phyloP scores from a whole-genome alignment of 2,329 filamentous ascomycete species.

The Lachnellula cervina region DNA sequence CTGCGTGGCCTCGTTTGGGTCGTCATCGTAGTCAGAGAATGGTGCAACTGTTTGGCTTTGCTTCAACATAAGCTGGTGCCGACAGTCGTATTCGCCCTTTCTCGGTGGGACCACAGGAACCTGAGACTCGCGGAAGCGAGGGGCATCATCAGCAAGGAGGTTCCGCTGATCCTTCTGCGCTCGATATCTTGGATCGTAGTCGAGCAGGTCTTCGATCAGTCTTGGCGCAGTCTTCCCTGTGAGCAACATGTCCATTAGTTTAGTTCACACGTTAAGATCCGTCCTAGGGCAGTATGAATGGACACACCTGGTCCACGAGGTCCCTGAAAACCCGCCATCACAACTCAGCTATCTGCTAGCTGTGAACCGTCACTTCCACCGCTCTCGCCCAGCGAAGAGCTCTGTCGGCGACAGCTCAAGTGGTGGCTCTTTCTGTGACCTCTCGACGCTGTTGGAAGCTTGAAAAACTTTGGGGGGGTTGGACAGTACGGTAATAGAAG shows the following conservation, averaged over 20 bases:
- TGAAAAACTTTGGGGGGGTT: background rate
- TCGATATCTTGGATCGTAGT: constrained; percentile 37
- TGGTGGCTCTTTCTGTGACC: background rate
- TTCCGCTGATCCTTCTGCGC: constrained; percentile 33
- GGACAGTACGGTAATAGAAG: background rate
- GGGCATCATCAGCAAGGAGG: constrained; percentile 53
- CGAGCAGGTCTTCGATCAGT: constrained; percentile 40
- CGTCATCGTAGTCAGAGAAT: constrained; percentile 33
- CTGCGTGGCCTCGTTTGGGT: constrained; percentile 35
- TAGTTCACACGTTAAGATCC: background rate
- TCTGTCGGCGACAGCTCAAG: background rate
- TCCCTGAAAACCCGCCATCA: constrained; percentile 9
- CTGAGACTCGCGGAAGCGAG: constrained; percentile 38
- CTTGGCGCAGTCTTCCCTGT: constrained; percentile 48
- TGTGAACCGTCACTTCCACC: constrained; percentile 4
- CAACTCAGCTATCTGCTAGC: constrained; percentile 14
- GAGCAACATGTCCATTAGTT: constrained; percentile 12
- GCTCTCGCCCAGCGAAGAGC: background rate
- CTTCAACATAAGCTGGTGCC: constrained; percentile 56
- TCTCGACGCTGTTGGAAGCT: background rate
- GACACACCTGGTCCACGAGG: constrained; percentile 18
- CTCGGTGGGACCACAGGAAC: constrained; percentile 18
- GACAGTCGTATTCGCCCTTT: constrained; percentile 43
- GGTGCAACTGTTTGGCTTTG: constrained; percentile 46
- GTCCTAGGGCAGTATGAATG: background rate